A percentile compares a stretch with the other conserved stretches of the same genome.
Evolutionary conservation across 495 filamentous ascomycete genomes (phyloP).

Genomic region (Lasiosphaeria hispida): DNA sequence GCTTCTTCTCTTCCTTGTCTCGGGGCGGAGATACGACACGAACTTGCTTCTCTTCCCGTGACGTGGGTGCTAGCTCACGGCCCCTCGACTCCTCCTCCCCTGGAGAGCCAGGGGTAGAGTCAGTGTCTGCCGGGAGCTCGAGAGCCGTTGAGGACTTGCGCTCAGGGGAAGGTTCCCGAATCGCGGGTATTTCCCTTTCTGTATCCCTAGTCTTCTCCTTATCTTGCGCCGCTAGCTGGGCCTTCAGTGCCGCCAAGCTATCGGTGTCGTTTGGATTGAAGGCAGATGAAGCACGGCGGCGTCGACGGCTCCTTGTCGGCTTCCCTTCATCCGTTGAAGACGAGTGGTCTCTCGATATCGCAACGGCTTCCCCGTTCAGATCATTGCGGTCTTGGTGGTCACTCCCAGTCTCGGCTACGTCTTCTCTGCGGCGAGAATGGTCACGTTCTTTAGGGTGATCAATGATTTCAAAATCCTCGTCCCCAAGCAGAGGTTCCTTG

Average conservation of each 20-base stretch:
- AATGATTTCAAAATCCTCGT: conserved; percentile 37
- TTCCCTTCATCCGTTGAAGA: conserved; percentile 26
- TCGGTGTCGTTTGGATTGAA: conserved; percentile 54
- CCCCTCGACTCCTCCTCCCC: conserved; percentile 39
- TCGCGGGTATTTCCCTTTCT: conserved; percentile 16
- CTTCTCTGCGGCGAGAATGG: conserved; percentile 18
- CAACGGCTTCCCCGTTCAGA: conserved; percentile 14
- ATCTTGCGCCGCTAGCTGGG: conserved; percentile 40
- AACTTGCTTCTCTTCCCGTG: conserved; percentile 42
- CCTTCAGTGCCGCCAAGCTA: conserved; percentile 46
- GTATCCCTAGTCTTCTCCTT: conserved; percentile 24
- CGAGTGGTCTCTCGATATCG: conserved; percentile 19
- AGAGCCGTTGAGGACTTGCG: conserved; percentile 18
- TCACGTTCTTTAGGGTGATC: conserved; percentile 37
- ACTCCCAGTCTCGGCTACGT: conserved; percentile 19
- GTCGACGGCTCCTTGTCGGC: conserved; percentile 27
- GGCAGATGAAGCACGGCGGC: conserved; percentile 31
- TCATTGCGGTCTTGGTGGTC: conserved; percentile 25
- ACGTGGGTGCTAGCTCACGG: conserved; percentile 31
- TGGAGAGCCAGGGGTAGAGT: conserved; percentile 20
- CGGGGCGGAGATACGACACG: conserved; percentile 57
- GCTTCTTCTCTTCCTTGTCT: conserved; percentile 44
- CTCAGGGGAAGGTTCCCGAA: conserved; percentile 32
- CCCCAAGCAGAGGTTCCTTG: conserved; percentile 31
- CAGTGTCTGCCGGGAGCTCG: conserved; percentile 22